Evolutionary conservation across 2,329 filamentous ascomycete species (phyloP), one percentile per base, ranked within the genome.

Genomic region (Metarhizium sp.): DNA sequence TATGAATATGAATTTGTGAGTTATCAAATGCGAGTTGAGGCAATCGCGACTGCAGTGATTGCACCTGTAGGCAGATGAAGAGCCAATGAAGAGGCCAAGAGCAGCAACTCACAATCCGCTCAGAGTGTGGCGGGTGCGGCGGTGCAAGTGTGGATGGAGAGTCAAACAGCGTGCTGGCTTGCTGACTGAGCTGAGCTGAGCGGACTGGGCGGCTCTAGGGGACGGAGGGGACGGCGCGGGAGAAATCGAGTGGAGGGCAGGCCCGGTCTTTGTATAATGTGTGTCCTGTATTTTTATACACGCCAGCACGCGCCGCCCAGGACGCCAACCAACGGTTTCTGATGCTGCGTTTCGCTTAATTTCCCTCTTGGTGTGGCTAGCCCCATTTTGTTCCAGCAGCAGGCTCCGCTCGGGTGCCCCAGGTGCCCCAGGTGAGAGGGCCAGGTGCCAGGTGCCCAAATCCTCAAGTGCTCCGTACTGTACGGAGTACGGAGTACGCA

Each of bases 221-320:
- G 54, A 55, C 57, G 55, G 38, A 40, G 54, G 50, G 58, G 60
- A 63, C 61, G 61, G 60, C 63, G 60, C 58, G 64, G 67, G 67
- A 63, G 67, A 67, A 71, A 71, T 67, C 66, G 67, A 68, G 70
- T 70, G 71, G 71, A 72, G 71, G 71, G 71, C 71, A 71, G 68
- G 70, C 68, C 67, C 58, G 69, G 67, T 68, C 69, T 71, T 72
- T 69, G 59, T 72, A 73, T 73, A 59, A 72, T 71, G 70, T 71
- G 68, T 68, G 66, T 68, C 67, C 64, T 73, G 69, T 71, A 73
- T 70, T 74, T 73, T 73, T 74, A 74, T 74, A 74, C 71, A 72
- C 69, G 70, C 63, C 56, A 55, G 52, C 57, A 55, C 59, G 59
- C 57, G 56, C 52, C 55, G 57, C 50, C 58, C 58, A 55, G 51